phyloP scores from a whole-genome alignment of 768 basidiomycete genomes.

The Tylopilus subfusipes region DNA sequence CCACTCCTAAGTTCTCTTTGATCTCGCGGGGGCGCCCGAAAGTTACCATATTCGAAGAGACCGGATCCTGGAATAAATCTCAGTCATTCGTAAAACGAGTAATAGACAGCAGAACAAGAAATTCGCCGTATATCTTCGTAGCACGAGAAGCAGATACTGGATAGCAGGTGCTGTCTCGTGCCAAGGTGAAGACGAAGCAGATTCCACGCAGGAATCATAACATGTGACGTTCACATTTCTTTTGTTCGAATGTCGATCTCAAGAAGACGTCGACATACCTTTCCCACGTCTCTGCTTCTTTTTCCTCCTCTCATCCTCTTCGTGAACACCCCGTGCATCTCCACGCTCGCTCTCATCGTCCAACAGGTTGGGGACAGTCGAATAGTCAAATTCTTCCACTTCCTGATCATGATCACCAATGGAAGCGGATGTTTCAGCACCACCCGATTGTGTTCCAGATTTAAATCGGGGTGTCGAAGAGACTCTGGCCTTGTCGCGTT shows the following conservation, averaged over 20 bases:
- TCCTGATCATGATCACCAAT: conserved; percentile 21
- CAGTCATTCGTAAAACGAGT: conserved; percentile 1
- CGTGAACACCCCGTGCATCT: conserved; percentile 16
- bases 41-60: conserved; percentile 45
- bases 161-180: not conserved
- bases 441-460: not conserved
- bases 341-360: conserved; percentile 48
- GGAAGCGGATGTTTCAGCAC: conserved; percentile 4
- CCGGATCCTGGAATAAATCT: conserved; percentile 34
- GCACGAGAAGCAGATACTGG: not conserved
- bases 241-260: not conserved
- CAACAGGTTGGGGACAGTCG: conserved; percentile 64
- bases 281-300: conserved; percentile 52
- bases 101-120: not conserved
- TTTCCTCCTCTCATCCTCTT: conserved; percentile 37
- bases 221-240: not conserved
- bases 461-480: not conserved
- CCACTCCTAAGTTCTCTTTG: conserved; percentile 64
- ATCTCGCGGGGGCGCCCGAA: conserved; percentile 64
- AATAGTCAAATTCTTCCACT: conserved; percentile 63
- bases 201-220: conserved; percentile 5
- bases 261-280: conserved; percentile 22
- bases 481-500: conserved; percentile 18
- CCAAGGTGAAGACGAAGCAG: conserved; percentile 3
- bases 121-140: conserved; percentile 5